Conservation (phyloP, 768 basidiomycete genomes). For the Tephrocybe sp. region DNA sequence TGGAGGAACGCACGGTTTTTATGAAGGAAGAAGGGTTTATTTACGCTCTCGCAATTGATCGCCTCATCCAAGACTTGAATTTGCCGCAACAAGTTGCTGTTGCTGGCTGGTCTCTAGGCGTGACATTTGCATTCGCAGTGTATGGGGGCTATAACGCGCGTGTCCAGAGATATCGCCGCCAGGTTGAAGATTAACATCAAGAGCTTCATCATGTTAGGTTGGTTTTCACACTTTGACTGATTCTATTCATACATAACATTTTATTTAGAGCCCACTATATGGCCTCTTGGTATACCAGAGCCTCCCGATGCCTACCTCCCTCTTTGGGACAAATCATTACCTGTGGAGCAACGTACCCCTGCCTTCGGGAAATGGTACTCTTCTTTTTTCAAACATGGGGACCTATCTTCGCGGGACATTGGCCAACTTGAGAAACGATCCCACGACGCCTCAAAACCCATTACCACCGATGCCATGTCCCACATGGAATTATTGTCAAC, state of each 20-base stretch:
- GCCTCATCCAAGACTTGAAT: slow-evolving; percentile 38
- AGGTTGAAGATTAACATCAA: slow-evolving; percentile 19
- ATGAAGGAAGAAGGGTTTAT: slow-evolving; percentile 25
- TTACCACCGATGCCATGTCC: background rate
- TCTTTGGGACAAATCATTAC: background rate
- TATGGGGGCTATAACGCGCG: slow-evolving; percentile 16
- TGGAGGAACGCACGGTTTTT: slow-evolving; percentile 14
- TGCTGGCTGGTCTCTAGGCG: slow-evolving; percentile 29
- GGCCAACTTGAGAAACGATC: background rate
- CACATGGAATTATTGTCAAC: background rate
- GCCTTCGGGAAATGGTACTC: slow-evolving; percentile 1
- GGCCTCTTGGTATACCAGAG: background rate
- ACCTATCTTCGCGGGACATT: background rate
- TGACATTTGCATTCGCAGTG: slow-evolving; percentile 18
- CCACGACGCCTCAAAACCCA: background rate
- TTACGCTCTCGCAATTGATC: slow-evolving; percentile 24
- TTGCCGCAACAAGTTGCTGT: slow-evolving; percentile 23
- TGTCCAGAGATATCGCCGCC: slow-evolving; percentile 11
- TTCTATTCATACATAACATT: too few relatives aligned
- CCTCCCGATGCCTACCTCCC: background rate
- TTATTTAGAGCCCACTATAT: background rate
- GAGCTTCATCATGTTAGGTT: slow-evolving; percentile 20
- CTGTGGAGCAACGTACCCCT: background rate
- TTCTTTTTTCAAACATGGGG: background rate
- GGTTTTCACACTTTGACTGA: background rate